Base-by-base conservation (phyloP, 2,329 filamentous ascomycete genomes). In the Stemphylium lycopersici region DNA sequence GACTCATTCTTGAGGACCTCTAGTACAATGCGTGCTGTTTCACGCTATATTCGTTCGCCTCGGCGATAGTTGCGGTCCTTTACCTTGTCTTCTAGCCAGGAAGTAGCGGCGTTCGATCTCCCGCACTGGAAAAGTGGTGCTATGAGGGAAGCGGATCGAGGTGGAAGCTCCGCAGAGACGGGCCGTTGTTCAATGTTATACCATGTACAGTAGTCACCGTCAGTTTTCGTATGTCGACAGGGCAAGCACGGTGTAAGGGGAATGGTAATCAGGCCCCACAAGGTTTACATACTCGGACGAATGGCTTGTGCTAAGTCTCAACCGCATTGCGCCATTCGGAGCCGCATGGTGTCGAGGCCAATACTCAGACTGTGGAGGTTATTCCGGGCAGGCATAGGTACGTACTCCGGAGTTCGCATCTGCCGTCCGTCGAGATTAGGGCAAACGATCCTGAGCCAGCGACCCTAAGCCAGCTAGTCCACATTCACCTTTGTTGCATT, bases 171-270 rank as follows among this genome's bases (percentile, higher is more conserved):
- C 6, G 22, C 22, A 24, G 6, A 7, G 5, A 24, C 22, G 22
- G 10, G 32, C 31, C n/a, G 3, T 22, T 56, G 10, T 42, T 36
- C 24, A 29, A 20, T 40, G 11, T 47, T 31, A 40, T 31, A 47
- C 34, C 48, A 47, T 52, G 42, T 46, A 52, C 26, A 52, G 24
- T 47, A 37, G 34, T 24, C 34, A 18, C 36, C 22, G 20, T 18
- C 26, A 22, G 33, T 12, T 40, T 39, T 12, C 7, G 4, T 22
- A 18, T 10, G 20, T 20, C n/a, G 22, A 36, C 18, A 20, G 32
- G 45, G 44, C 31, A 20, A n/a, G 26, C n/a, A 32, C 12, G 16
- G 18, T 5, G 26, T 41, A 34, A 13, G n/a, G 13, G 16, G 4
- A 22, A 20, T 20, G 22, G 16, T 11, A 38, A 18, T 37, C 34